Percentiles rank a stretch among this genome's conserved stretches.
Evolutionary conservation across 1,284 basidiomycete genomes (phyloP).

Genomic region (Marasmius fiardii): DNA sequence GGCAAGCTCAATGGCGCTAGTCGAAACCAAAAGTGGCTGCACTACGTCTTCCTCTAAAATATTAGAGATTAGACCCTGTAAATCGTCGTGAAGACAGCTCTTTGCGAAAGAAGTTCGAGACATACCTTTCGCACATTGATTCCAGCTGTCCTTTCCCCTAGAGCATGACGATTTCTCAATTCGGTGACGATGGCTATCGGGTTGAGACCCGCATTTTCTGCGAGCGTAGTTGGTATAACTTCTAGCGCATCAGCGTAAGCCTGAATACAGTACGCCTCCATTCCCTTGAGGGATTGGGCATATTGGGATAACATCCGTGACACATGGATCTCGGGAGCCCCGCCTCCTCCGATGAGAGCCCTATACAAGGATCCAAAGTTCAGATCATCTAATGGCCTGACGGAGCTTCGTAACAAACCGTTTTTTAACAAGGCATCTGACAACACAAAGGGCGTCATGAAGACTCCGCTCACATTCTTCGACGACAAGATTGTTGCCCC

Average conservation of each 20-base stretch:
- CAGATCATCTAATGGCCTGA: constrained; percentile 8
- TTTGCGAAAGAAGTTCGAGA: constrained; percentile 4
- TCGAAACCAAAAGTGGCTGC: constrained; percentile 94
- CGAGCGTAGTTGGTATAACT: constrained; percentile 96
- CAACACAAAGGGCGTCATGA: constrained; percentile 98
- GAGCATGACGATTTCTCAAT: constrained; percentile 92
- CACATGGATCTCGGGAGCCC: constrained; percentile 97
- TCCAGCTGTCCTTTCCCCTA: constrained; percentile 93
- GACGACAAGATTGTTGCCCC: constrained; percentile 90
- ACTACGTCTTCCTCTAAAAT: constrained; percentile 97
- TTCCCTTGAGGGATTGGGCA: constrained; percentile 92
- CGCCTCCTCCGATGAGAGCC: constrained; percentile 94
- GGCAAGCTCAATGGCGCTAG: constrained; percentile 92
- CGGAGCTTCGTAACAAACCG: constrained; percentile 49
- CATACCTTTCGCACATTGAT: constrained; percentile 96
- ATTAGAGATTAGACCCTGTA: constrained; percentile 90
- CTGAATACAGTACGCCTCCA: constrained; percentile 99
- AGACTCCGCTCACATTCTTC: constrained; percentile 97
- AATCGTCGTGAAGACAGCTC: not conserved
- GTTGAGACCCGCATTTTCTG: constrained; percentile 98
- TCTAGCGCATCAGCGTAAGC: constrained; percentile 98
- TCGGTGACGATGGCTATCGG: constrained; percentile 99
- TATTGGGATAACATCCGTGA: constrained; percentile 92
- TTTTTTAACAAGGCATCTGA: constrained; percentile 98
- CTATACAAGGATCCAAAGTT: constrained; percentile 36